These are phyloP conservation scores for Fragilaria radians DNA, from an alignment of 108 stramenopile species.

Conservation along the genomic window DNA sequence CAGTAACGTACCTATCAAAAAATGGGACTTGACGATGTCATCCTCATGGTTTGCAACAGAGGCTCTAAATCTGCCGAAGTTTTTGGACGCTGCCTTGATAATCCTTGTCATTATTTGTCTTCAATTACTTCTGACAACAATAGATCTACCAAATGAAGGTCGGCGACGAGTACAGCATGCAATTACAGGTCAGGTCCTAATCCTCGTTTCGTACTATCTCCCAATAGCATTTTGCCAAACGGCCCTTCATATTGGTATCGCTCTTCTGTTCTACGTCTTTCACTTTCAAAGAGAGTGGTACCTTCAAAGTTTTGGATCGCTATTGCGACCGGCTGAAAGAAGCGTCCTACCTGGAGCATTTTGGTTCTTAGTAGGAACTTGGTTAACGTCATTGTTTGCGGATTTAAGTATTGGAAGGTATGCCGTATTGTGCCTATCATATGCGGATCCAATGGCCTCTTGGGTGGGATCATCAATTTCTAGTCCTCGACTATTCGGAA, in stretches of 20 bases:
- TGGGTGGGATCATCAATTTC: conserved; percentile 32
- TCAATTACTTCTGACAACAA: not conserved
- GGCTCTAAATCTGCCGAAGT: too few species aligned
- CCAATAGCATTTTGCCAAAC: conserved; percentile 16
- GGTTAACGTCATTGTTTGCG: conserved; percentile 13
- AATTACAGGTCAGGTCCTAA: conserved; percentile 43
- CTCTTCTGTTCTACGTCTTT: conserved; percentile 4
- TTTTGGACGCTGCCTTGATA: too few species aligned
- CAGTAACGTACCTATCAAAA: too few species aligned
- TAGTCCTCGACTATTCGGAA: conserved; percentile 8
- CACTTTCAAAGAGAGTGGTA: conserved; percentile 13
- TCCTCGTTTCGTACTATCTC: conserved; percentile 36
- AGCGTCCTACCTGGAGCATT: conserved; percentile 44
- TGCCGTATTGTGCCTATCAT: conserved; percentile 44
- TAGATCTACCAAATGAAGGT: conserved; percentile 20
- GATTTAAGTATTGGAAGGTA: conserved; percentile 29
- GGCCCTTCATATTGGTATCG: conserved; percentile 21
- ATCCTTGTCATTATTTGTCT: not conserved
- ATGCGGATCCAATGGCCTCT: conserved; percentile 56
- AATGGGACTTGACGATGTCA: too few species aligned
- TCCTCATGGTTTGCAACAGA: too few species aligned
- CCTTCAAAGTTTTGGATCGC: conserved; percentile 24
- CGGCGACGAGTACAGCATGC: conserved; percentile 51
- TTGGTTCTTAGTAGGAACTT: conserved; percentile 45
- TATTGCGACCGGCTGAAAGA: conserved; percentile 36